Evolutionary conservation across 306 rosid species (phyloP).

Genomic region (Casuarina glauca): DNA sequence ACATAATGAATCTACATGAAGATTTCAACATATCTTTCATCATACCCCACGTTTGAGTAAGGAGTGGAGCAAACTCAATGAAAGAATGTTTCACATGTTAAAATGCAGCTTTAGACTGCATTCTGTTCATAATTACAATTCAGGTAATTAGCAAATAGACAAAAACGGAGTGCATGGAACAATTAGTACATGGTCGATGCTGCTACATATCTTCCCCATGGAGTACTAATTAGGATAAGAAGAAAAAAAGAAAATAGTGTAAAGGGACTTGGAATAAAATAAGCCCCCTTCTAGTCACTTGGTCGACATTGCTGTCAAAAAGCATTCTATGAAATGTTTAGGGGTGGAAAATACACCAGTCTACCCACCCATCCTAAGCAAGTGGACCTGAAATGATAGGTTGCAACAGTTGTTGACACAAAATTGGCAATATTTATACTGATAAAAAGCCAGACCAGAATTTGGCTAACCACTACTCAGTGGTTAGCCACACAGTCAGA

Average conservation of each 20-base stretch:
- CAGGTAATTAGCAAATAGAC: neutral
- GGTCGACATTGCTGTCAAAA: neutral
- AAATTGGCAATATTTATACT: no score
- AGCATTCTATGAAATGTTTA: neutral
- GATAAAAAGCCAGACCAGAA: no score
- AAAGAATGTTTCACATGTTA: neutral
- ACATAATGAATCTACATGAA: constrained; percentile 5
- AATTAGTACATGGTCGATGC: neutral
- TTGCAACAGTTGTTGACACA: no score
- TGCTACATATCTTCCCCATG: neutral
- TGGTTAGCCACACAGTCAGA: no score
- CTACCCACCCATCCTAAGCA: no score
- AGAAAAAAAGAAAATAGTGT: neutral
- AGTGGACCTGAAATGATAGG: no score
- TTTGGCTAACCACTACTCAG: no score
- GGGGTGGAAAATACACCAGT: no score
- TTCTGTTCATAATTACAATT: neutral
- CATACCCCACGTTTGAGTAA: neutral
- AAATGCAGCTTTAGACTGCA: neutral
- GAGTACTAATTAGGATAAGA: neutral
- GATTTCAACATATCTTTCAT: constrained; percentile 16
- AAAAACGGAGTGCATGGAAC: neutral
- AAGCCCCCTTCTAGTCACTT: neutral
- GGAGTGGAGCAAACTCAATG: neutral
- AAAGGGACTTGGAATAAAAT: neutral